Evolutionary conservation across 2,329 filamentous ascomycete species (phyloP).

Genomic region (Ophiocordyceps camponoti-rufipedis): DNA sequence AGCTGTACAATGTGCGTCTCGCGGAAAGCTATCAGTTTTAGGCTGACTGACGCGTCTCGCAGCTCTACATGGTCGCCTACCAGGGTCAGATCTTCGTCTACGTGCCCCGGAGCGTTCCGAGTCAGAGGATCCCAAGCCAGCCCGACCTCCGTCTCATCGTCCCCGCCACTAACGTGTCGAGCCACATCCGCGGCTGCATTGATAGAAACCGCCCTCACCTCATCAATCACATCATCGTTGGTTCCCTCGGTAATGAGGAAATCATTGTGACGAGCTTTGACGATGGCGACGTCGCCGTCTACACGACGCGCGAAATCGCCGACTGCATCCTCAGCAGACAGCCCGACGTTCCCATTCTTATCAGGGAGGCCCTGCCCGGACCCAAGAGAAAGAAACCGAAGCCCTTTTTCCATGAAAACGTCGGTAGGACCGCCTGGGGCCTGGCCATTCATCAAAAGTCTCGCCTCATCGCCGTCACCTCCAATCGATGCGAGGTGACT

Average conservation of each 20-base stretch:
- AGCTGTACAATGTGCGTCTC: slow-evolving; percentile 29
- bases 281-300: slow-evolving; percentile 58
- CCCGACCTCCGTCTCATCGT: slow-evolving; percentile 33
- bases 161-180: slow-evolving; percentile 19
- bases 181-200: slow-evolving; percentile 30
- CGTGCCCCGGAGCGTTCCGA: slow-evolving; percentile 24
- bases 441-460: slow-evolving; percentile 63
- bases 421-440: slow-evolving; percentile 72
- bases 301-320: slow-evolving; percentile 39
- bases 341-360: too few relatives aligned
- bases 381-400: slow-evolving; percentile 9
- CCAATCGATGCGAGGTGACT: slow-evolving; percentile 44
- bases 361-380: too few relatives aligned
- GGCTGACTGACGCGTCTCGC: background rate
- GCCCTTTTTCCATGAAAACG: slow-evolving; percentile 58
- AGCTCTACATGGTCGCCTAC: slow-evolving; percentile 45
- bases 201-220: slow-evolving; percentile 34
- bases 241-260: slow-evolving; percentile 51
- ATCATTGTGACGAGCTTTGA: slow-evolving; percentile 51
- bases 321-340: slow-evolving; percentile 19
- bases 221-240: slow-evolving; percentile 51
- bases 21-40: too few relatives aligned
- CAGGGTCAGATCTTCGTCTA: slow-evolving; percentile 38
- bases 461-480: slow-evolving; percentile 71
- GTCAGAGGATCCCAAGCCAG: slow-evolving; percentile 26